Conservation (phyloP, 2,329 filamentous ascomycete species). For the Cladobotryum protrusum region DNA sequence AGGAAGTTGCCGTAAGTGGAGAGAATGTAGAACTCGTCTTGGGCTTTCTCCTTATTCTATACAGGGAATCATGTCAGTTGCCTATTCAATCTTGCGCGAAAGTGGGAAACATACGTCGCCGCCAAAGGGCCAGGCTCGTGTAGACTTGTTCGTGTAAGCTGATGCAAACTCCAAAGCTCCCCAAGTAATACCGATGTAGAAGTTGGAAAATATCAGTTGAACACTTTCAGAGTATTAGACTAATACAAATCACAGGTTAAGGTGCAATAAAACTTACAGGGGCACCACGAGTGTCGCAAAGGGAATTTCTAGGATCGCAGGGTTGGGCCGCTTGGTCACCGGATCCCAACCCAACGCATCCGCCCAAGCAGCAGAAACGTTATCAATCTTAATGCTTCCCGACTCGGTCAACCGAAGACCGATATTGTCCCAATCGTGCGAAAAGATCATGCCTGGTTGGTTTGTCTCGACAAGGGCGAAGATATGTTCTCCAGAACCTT, state of each 20-base stretch:
- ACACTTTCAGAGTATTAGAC: constrained; percentile 33
- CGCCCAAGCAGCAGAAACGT: constrained; percentile 50
- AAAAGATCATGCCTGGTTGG: constrained; percentile 52
- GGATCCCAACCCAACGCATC: constrained; percentile 58
- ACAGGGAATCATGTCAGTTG: background rate
- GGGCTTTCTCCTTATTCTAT: constrained; percentile 48
- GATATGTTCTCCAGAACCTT: constrained; percentile 53
- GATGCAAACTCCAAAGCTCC: constrained; percentile 51
- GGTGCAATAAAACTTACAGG: constrained; percentile 31
- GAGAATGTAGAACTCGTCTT: constrained; percentile 61
- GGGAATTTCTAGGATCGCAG: constrained; percentile 43
- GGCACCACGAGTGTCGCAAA: constrained; percentile 55
- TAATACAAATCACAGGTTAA: no score
- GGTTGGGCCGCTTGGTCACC: constrained; percentile 42
- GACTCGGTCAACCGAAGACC: constrained; percentile 59
- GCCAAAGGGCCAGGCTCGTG: constrained; percentile 58
- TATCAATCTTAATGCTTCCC: constrained; percentile 53
- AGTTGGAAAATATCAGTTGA: constrained; percentile 60
- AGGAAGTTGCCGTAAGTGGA: constrained; percentile 58
- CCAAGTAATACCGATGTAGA: constrained; percentile 57
- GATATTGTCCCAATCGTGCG: constrained; percentile 60
- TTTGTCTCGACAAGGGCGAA: constrained; percentile 54
- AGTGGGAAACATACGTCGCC: constrained; percentile 43
- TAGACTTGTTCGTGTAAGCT: constrained; percentile 50
- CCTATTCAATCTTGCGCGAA: background rate